Evolutionary conservation across 148 eudicot genomes (phyloP).

Genomic region (Dianthus caryophyllus): DNA sequence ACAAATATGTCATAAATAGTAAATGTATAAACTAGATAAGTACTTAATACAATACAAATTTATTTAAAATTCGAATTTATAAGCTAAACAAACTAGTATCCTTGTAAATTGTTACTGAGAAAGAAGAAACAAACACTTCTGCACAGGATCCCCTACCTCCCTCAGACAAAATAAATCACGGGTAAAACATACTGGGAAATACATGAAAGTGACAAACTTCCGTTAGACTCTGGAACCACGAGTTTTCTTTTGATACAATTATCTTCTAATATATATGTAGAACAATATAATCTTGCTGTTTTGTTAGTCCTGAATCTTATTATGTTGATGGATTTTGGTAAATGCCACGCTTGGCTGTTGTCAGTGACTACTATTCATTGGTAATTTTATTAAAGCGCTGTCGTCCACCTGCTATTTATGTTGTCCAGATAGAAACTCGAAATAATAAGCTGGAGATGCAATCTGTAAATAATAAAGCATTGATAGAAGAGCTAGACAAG

Average conservation of each 20-base stretch:
- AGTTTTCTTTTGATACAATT: background rate
- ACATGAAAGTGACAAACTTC: background rate
- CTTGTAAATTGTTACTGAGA: background rate
- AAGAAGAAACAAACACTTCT: background rate
- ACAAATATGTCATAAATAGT: too few relatives aligned
- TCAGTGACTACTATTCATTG: background rate
- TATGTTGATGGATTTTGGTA: background rate
- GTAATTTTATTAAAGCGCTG: background rate
- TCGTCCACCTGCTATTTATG: background rate
- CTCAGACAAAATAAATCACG: too few relatives aligned
- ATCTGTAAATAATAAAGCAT: conserved; percentile 75
- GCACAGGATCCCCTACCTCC: background rate
- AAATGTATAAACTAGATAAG: too few relatives aligned
- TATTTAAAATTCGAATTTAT: too few relatives aligned
- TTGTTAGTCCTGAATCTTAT: background rate
- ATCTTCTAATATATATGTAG: background rate
- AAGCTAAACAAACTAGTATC: too few relatives aligned
- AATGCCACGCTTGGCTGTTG: background rate
- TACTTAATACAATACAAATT: too few relatives aligned
- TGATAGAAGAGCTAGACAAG: conserved; percentile 90
- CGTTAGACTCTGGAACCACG: background rate
- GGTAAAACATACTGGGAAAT: background rate
- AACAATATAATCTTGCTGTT: background rate
- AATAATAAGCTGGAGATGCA: conserved; percentile 97
- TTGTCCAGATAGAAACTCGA: conserved; percentile 80